These are phyloP conservation scores for Schoenoplectus tabernaemontani DNA, from an alignment of 202 grass and related monocot species.

Conservation along the genomic window DNA sequence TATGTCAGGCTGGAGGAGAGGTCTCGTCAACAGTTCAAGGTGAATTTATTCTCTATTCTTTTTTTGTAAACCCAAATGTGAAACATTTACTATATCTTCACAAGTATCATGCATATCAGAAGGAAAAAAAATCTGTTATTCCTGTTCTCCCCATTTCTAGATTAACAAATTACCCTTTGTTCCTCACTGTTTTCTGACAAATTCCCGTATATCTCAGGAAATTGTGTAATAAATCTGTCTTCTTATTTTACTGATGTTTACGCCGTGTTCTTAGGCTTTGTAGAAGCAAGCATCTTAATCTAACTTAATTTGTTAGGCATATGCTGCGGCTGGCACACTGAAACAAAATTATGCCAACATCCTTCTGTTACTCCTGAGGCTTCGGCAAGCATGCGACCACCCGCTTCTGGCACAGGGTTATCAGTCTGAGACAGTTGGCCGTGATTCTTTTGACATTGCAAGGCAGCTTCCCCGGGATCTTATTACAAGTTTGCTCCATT, in stretches of 20 bases:
- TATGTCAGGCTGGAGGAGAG: slow-evolving; percentile 86
- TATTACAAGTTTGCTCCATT: slow-evolving; percentile 64
- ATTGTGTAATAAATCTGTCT: not conserved
- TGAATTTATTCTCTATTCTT: slow-evolving; percentile 21
- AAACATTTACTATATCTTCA: not conserved
- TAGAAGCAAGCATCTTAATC: not conserved
- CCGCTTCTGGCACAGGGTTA: slow-evolving; percentile 81
- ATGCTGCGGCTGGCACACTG: slow-evolving; percentile 85
- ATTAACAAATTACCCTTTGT: not conserved
- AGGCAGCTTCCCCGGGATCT: slow-evolving; percentile 66
- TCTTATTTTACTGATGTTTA: not conserved
- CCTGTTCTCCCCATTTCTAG: not conserved
- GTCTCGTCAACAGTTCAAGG: slow-evolving; percentile 94
- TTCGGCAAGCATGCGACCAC: slow-evolving; percentile 96
- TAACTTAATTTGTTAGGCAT: slow-evolving; percentile 46
- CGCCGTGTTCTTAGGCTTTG: too few relatives aligned
- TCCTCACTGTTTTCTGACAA: not conserved
- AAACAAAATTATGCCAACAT: slow-evolving; percentile 99
- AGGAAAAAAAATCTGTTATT: not conserved
- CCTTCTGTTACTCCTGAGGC: slow-evolving; percentile 79
- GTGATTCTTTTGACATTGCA: slow-evolving; percentile 82
- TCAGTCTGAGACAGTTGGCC: slow-evolving; percentile 56
- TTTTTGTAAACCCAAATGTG: not conserved
- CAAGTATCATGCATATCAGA: not conserved
- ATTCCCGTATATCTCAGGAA: not conserved